Evolutionary conservation across 306 rosid genomes (phyloP), one percentile per base, ranked within the genome.

Genomic region (Boehmeria nivea): DNA sequence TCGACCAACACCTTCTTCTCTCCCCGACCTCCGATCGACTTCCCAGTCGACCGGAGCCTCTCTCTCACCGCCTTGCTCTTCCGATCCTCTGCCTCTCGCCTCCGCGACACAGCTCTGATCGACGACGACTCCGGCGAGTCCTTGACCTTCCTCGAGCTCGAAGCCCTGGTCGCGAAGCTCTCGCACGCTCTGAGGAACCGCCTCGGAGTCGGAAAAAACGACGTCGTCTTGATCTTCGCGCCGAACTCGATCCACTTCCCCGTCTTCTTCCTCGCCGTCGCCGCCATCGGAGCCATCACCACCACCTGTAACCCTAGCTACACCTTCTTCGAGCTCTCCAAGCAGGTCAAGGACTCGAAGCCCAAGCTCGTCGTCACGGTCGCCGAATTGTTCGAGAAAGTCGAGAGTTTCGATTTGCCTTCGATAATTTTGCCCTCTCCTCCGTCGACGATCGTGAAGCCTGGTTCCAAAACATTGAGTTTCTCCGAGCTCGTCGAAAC

Each of bases 271-370:
- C 63, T 82, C 46, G 83, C 76, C 19, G 48, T 74, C 16, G 42
- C 73, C 14, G 78, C 94, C 20, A 49, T 80, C 42, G 98, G 98
- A 28, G 98, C 89, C 56, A 19, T 76, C 24, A 81, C 69, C 17
- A 80, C 95, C 50, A 87, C 98, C 21, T 84, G 77, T 23, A 90
- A 87, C 54, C 98, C 91, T 1, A 4, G 65, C 0, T 90, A 78
- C 79, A 87, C 94, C 18, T 63, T 70, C 21, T 13, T 52, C 0
- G 98, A 90, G 46, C 66, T 90, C 60, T 43, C 82, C 54, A 87
- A 82, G 49, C 98, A 87, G 42, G 72, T 75, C 43, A 71, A 57
- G 2, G 98, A 90, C 36, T 84, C 77, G 24, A 81, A 76, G 1
- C 97, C 97, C 3, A 86, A 80, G 42, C 70, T 90, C 9, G 20